Percentiles rank a stretch among this genome's conserved stretches.
phyloP scores from a whole-genome alignment of 345 rosid species.

The Arabidopsis thaliana region TAIR10.1 NC_003075.7:14331001-14331500 shows the following conservation, averaged over 20 bases:
- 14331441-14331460: slow-evolving; percentile 15
- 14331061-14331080: not conserved
- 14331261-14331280: too few relatives aligned
- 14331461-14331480: slow-evolving; percentile 32
- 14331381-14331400: too few relatives aligned
- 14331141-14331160: not conserved
- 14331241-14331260: too few relatives aligned
- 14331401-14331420: not conserved
- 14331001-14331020: not conserved
- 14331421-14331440: not conserved
- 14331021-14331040: not conserved
- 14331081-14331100: not conserved
- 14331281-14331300: too few relatives aligned
- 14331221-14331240: too few relatives aligned
- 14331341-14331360: too few relatives aligned
- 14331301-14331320: too few relatives aligned
- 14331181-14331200: not conserved
- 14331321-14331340: too few relatives aligned
- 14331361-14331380: too few relatives aligned
- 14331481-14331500: slow-evolving; percentile 30
- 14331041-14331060: not conserved
- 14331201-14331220: too few relatives aligned
- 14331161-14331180: not conserved
- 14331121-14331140: not conserved
- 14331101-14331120: not conserved